These are phyloP conservation scores for Silene vulgaris DNA, from an alignment of 179 eudicot genomes.

Conservation along the genomic window DNA sequence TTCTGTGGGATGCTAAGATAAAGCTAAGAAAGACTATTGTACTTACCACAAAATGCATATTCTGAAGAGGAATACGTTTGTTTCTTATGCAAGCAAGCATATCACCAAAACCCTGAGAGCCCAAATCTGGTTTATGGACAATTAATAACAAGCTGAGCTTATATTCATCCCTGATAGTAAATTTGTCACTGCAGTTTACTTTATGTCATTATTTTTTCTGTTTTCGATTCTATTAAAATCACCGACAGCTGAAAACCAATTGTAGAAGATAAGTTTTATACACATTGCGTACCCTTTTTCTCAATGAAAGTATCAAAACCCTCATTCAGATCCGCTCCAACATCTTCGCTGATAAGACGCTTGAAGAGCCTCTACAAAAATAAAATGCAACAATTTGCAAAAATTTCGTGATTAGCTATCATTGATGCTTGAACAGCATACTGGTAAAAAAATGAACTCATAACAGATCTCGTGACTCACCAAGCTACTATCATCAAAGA, in stretches of 20 bases:
- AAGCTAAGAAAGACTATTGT: neutral
- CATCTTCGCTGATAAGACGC: conserved; percentile 81
- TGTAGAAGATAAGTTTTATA: neutral
- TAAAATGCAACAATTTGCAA: conserved; percentile 17
- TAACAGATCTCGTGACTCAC: conserved; percentile 41
- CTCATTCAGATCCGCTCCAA: conserved; percentile 88
- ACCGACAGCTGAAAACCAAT: neutral
- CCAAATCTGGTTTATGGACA: conserved; percentile 60
- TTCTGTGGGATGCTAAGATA: neutral
- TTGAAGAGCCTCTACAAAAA: conserved; percentile 85
- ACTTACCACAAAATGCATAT: conserved; percentile 96
- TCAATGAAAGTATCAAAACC: conserved; percentile 83
- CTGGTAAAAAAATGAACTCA: conserved; percentile 12
- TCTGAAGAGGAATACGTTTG: conserved; percentile 73
- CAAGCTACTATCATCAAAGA: conserved; percentile 86
- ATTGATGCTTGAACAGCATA: neutral
- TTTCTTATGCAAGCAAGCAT: conserved; percentile 74
- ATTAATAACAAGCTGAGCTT: conserved; percentile 16
- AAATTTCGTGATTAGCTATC: neutral
- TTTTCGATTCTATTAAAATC: neutral
- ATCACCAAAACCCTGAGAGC: conserved; percentile 89
- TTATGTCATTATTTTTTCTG: neutral
- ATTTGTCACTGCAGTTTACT: neutral
- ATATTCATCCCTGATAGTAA: conserved; percentile 7
- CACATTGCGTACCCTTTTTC: conserved; percentile 56